Conservation (phyloP, 129 eudicot genomes). For the Daucus carota region DH1_v3.0 NC_030383.2:1061501-1062000, state of each 20-base stretch:
- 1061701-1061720: slow-evolving; percentile 41
- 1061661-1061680: not conserved
- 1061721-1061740: slow-evolving; percentile 33
- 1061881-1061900: slow-evolving; percentile 19
- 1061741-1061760: slow-evolving; percentile 64
- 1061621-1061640: too few species aligned
- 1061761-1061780: slow-evolving; percentile 82
- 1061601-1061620: not conserved
- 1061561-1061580: too few species aligned
- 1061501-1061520: not conserved
- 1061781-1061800: slow-evolving; percentile 67
- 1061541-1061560: not conserved
- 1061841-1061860: slow-evolving; percentile 22
- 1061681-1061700: slow-evolving; percentile 71
- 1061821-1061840: slow-evolving; percentile 52
- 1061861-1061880: not conserved
- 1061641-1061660: not conserved
- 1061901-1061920: slow-evolving; percentile 13
- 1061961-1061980: not conserved
- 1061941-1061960: slow-evolving; percentile 33
- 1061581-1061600: not conserved
- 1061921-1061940: slow-evolving; percentile 27
- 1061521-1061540: not conserved
- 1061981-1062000: not conserved
- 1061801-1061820: slow-evolving; percentile 65